phyloP scores from a whole-genome alignment of 352 stramenopile species.

The Phytophthora podocarpi region DNA sequence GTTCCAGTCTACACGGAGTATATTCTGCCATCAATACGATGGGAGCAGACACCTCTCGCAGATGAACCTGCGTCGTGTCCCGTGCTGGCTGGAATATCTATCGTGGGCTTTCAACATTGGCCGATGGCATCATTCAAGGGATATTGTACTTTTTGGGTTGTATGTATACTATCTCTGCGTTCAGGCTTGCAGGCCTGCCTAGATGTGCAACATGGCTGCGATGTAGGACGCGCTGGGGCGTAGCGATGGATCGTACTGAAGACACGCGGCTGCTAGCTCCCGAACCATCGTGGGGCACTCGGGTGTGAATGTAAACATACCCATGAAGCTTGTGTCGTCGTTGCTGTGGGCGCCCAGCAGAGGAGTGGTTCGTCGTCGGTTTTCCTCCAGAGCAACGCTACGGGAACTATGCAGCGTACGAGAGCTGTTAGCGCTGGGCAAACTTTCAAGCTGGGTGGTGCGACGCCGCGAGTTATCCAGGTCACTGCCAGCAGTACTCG shows the following conservation, averaged over 20 bases:
- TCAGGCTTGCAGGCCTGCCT: slow-evolving; percentile 7
- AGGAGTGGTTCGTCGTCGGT: slow-evolving; percentile 37
- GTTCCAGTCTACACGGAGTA: not conserved
- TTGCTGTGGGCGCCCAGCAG: slow-evolving; percentile 28
- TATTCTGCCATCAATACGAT: slow-evolving; percentile 1
- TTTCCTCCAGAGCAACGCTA: slow-evolving; percentile 31
- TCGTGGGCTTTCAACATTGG: not conserved
- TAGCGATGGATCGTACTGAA: slow-evolving; percentile 74
- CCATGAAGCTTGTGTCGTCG: slow-evolving; percentile 48
- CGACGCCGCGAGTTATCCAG: slow-evolving; percentile 30
- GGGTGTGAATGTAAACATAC: slow-evolving; percentile 73
- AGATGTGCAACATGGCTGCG: slow-evolving; percentile 68
- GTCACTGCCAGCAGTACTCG: slow-evolving; percentile 15
- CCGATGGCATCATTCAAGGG: not conserved
- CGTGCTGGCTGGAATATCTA: not conserved
- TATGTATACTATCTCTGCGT: slow-evolving; percentile 29
- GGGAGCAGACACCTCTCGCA: slow-evolving; percentile 27
- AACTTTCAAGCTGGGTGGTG: slow-evolving; percentile 36
- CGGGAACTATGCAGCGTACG: slow-evolving; percentile 28
- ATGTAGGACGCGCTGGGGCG: slow-evolving; percentile 77
- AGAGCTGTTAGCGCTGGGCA: slow-evolving; percentile 23
- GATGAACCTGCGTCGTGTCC: slow-evolving; percentile 11
- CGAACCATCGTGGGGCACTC: slow-evolving; percentile 61
- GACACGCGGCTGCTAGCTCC: slow-evolving; percentile 64
- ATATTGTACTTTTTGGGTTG: slow-evolving; percentile 35